Percentiles rank a stretch among this genome's conserved stretches.
phyloP scores from a whole-genome alignment of 352 stramenopile genomes.

The Phytophthora idaei region DNA sequence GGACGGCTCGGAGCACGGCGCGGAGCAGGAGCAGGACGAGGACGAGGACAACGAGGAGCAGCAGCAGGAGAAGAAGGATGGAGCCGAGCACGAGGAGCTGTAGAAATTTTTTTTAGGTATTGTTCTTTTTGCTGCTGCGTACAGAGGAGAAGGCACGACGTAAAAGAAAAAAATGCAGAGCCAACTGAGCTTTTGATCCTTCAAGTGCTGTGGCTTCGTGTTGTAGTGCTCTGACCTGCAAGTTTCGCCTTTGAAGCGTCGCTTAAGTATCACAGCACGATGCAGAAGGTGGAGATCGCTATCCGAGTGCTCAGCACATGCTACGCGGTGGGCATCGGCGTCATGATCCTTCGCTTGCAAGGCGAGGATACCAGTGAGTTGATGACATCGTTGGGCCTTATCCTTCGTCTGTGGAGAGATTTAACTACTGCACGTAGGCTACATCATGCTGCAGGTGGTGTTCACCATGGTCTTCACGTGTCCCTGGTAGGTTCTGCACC shows the following conservation, averaged over 20 bases:
- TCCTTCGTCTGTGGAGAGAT: not conserved
- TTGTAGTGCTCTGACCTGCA: not conserved
- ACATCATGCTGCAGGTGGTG: slow-evolving; percentile 78
- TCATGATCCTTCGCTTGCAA: slow-evolving; percentile 61
- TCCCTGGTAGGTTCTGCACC: slow-evolving; percentile 51
- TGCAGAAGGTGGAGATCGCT: slow-evolving; percentile 77
- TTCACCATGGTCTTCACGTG: slow-evolving; percentile 88
- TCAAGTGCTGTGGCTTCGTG: not conserved
- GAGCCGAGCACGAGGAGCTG: slow-evolving; percentile 51
- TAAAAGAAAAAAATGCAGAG: slow-evolving; percentile 33
- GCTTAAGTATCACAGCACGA: slow-evolving; percentile 14
- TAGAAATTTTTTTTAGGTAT: slow-evolving; percentile 38
- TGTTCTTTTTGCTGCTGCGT: slow-evolving; percentile 29
- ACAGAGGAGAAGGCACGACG: slow-evolving; percentile 32
- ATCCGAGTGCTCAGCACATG: slow-evolving; percentile 58
- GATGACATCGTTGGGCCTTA: not conserved
- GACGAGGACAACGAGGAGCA: slow-evolving; percentile 26
- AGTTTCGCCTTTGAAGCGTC: slow-evolving; percentile 19
- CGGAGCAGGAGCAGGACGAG: slow-evolving; percentile 32
- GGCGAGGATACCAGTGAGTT: slow-evolving; percentile 56
- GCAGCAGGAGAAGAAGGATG: slow-evolving; percentile 23
- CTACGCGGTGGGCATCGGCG: slow-evolving; percentile 63
- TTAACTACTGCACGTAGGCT: slow-evolving; percentile 39
- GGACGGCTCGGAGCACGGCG: slow-evolving; percentile 62
- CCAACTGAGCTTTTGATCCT: slow-evolving; percentile 14